Conservation (phyloP, 1,139 yeast species). For the Taphrina deformans region DNA sequence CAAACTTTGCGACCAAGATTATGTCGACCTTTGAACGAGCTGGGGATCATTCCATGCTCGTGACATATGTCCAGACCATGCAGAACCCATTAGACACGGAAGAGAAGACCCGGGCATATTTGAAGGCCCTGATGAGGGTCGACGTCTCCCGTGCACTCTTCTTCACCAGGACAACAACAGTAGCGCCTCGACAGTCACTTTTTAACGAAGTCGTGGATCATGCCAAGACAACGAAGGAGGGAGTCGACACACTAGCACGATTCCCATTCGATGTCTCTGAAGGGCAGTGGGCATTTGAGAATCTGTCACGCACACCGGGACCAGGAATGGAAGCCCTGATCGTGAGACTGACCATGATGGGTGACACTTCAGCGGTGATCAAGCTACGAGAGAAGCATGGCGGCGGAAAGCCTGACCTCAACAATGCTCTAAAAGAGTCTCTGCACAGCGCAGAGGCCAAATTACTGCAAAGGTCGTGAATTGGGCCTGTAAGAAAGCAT, state of each 20-base stretch:
- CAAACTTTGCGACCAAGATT: conserved; percentile 29
- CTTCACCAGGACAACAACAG: conserved; percentile 12
- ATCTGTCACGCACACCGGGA: conserved; percentile 5
- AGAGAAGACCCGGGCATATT: conserved; percentile 5
- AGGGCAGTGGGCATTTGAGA: conserved; percentile 12
- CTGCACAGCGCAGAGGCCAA: not conserved
- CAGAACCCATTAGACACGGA: conserved; percentile 23
- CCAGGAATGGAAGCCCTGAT: conserved; percentile 21
- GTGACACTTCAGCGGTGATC: conserved; percentile 11
- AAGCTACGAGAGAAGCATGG: conserved; percentile 12
- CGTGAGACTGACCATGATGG: conserved; percentile 21
- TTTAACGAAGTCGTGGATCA: not conserved
- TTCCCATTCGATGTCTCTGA: conserved; percentile 21
- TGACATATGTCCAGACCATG: conserved; percentile 19
- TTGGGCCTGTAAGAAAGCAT: not conserved
- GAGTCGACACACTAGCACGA: not conserved
- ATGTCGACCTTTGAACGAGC: conserved; percentile 7
- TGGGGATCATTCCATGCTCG: not conserved
- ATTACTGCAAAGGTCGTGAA: not conserved
- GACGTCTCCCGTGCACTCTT: conserved; percentile 18
- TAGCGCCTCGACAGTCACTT: conserved; percentile 1
- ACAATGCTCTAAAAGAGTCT: not conserved
- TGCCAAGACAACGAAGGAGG: conserved; percentile 9
- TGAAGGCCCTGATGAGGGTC: conserved; percentile 5
- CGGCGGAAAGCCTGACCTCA: conserved; percentile 5